phyloP scores from a whole-genome alignment of 768 basidiomycete species.

The Saitozyma sp. region DNA sequence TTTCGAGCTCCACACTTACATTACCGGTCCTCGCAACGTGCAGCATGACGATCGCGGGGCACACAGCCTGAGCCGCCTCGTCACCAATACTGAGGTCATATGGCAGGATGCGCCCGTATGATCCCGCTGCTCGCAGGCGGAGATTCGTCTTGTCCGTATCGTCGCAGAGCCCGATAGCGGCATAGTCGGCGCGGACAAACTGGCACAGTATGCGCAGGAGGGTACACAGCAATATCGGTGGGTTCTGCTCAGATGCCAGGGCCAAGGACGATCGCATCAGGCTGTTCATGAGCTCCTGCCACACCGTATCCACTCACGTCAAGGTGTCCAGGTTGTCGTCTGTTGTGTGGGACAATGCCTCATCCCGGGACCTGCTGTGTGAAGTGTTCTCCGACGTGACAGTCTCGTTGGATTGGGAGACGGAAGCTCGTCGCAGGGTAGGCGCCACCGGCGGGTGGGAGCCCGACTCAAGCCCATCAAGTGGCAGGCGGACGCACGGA shows the following conservation, averaged over 20 bases:
- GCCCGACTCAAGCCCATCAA: background rate
- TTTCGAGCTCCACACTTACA: slow-evolving; percentile 11
- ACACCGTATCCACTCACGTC: slow-evolving; percentile 21
- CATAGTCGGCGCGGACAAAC: slow-evolving; percentile 31
- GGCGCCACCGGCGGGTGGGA: slow-evolving; percentile 1
- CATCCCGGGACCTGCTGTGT: background rate
- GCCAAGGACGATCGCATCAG: slow-evolving; percentile 30
- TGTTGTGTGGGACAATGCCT: background rate
- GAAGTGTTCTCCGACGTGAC: background rate
- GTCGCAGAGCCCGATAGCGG: slow-evolving; percentile 27
- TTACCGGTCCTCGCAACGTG: slow-evolving; percentile 31
- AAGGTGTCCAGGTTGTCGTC: slow-evolving; percentile 26
- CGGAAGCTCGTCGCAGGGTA: background rate
- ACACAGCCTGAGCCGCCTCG: slow-evolving; percentile 7
- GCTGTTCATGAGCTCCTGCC: slow-evolving; percentile 11
- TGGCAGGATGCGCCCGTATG: slow-evolving; percentile 17
- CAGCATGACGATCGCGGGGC: slow-evolving; percentile 23
- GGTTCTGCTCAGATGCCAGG: slow-evolving; percentile 32
- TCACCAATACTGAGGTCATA: slow-evolving; percentile 22
- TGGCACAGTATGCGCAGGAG: slow-evolving; percentile 15
- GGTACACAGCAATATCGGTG: slow-evolving; percentile 11
- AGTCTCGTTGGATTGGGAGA: slow-evolving; percentile 3
- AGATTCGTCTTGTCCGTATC: slow-evolving; percentile 6
- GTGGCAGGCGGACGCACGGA: background rate
- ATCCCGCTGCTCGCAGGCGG: slow-evolving; percentile 24